Evolutionary conservation across 768 basidiomycete genomes (phyloP).

Genomic region (Serendipita vermifera): DNA sequence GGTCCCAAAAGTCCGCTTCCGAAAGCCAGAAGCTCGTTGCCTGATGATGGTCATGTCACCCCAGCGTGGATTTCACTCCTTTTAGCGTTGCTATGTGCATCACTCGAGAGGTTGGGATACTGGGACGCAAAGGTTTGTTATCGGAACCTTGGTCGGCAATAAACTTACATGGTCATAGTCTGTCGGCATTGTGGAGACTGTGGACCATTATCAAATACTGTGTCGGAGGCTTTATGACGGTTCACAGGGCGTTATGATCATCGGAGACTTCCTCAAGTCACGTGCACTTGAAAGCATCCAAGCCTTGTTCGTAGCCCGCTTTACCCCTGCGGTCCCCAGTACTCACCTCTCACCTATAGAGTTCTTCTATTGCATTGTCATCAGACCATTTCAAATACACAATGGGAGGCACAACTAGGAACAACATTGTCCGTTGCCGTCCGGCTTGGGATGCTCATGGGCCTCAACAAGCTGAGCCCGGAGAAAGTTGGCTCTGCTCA

Average conservation of each 20-base stretch:
- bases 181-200: neutral
- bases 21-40: too few species aligned
- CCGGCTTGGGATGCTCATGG: neutral
- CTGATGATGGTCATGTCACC: too few species aligned
- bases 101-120: neutral
- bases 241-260: neutral
- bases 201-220: neutral
- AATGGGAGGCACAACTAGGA: neutral
- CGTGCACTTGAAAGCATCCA: constrained; percentile 1
- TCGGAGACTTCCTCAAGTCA: neutral
- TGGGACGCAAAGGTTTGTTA: neutral
- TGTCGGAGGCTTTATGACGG: neutral
- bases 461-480: neutral
- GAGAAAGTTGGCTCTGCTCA: neutral
- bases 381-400: neutral
- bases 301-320: neutral
- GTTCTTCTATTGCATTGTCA: neutral
- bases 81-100: neutral
- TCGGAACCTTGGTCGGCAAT: neutral
- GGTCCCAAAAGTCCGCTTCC: too few species aligned
- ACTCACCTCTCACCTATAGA: neutral
- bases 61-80: neutral
- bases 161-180: neutral
- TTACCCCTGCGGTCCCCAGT: neutral
- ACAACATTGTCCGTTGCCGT: neutral